These are phyloP conservation scores for Didymella segeticola DNA, from an alignment of 2,329 filamentous ascomycete genomes.

Conservation along the genomic window DNA sequence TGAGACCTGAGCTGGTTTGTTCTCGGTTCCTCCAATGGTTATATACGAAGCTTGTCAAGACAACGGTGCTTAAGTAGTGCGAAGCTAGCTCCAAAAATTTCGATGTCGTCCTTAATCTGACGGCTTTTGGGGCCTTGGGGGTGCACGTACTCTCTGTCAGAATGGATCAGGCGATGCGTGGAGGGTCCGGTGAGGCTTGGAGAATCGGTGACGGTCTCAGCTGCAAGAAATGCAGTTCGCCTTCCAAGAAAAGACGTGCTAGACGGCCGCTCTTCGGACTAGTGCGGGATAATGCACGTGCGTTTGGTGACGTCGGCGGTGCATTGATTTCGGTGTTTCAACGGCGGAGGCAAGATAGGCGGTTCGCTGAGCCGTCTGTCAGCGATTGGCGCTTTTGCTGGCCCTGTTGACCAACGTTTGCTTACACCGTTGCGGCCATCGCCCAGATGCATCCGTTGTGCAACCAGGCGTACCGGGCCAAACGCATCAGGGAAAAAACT, in stretches of 20 bases:
- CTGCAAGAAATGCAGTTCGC: slow-evolving; percentile 37
- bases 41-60: slow-evolving; percentile 4
- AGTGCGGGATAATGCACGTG: slow-evolving; percentile 32
- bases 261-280: slow-evolving; percentile 33
- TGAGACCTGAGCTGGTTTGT: slow-evolving; percentile 1
- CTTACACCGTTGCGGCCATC: slow-evolving; percentile 1
- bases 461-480: slow-evolving; percentile 11
- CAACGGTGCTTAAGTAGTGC: slow-evolving; percentile 13
- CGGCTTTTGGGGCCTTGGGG: slow-evolving; percentile 4
- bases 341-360: slow-evolving; percentile 12
- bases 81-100: slow-evolving; percentile 18
- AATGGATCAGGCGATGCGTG: slow-evolving; percentile 12
- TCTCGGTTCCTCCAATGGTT: slow-evolving; percentile 7
- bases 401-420: not conserved
- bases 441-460: not conserved
- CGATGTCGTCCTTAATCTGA: slow-evolving; percentile 14
- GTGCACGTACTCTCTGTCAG: slow-evolving; percentile 13
- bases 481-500: slow-evolving; percentile 14
- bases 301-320: slow-evolving; percentile 19
- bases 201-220: slow-evolving; percentile 19
- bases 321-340: slow-evolving; percentile 10
- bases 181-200: slow-evolving; percentile 20
- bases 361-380: not conserved
- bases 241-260: slow-evolving; percentile 40
- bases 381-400: slow-evolving; percentile 9